These are phyloP conservation scores for Ceratobasidium sp. DNA, from an alignment of 1,284 basidiomycete species.

Conservation along the genomic window DNA sequence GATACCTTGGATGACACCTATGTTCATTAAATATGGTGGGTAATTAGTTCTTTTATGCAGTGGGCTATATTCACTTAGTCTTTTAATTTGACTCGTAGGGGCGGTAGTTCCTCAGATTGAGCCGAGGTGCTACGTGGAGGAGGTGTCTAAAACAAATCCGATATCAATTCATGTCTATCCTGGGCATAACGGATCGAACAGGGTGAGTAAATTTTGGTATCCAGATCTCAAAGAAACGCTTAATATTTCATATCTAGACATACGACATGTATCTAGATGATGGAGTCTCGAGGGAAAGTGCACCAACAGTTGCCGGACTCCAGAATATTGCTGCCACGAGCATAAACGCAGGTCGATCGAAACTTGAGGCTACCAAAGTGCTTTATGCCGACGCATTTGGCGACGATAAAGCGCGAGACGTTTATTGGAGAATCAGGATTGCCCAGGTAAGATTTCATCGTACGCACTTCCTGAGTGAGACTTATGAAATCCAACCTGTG, in stretches of 20 bases:
- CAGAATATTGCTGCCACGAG: background rate
- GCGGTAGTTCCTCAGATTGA: conserved; percentile 41
- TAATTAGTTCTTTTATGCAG: background rate
- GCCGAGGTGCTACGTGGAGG: conserved; percentile 32
- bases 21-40: conserved; percentile 36
- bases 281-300: conserved; percentile 39
- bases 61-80: background rate
- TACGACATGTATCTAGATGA: conserved; percentile 42
- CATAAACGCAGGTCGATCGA: background rate
- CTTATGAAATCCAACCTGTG: background rate
- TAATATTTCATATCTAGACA: background rate
- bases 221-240: too few species aligned
- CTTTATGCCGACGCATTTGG: background rate
- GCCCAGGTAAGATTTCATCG: background rate
- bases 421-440: conserved; percentile 24
- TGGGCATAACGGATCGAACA: background rate
- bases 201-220: conserved; percentile 13
- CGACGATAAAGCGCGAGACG: conserved; percentile 6
- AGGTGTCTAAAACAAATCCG: conserved; percentile 10
- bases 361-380: background rate
- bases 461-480: too few species aligned
- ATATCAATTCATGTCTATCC: conserved; percentile 41
- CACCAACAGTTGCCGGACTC: conserved; percentile 13
- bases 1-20: conserved; percentile 38
- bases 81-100: background rate